A percentile compares a stretch with the other conserved stretches of the same genome.
phyloP scores from a whole-genome alignment of 495 filamentous ascomycete genomes.

The Daldinia loculata region DNA sequence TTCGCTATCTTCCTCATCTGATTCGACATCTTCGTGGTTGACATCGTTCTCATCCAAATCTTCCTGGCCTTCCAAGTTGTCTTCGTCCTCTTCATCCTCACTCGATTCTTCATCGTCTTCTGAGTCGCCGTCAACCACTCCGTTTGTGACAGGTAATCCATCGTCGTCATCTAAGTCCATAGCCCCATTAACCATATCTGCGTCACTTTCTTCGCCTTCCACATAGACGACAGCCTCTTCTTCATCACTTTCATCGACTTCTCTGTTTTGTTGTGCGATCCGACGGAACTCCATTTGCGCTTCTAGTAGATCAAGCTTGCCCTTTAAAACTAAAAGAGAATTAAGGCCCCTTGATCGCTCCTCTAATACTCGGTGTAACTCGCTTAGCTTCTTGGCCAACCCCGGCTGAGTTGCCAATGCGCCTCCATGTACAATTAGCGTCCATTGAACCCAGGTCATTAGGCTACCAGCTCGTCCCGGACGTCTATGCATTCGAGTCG shows the following conservation, averaged over 20 bases:
- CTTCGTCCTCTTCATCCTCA: constrained; percentile 51
- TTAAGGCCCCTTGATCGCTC: constrained; percentile 85
- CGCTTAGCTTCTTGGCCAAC: constrained; percentile 75
- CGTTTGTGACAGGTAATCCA: constrained; percentile 48
- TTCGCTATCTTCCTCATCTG: constrained; percentile 56
- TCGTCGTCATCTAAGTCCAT: constrained; percentile 48
- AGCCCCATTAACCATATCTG: constrained; percentile 54
- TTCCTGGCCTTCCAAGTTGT: constrained; percentile 50
- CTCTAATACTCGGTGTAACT: constrained; percentile 83
- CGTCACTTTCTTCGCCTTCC: constrained; percentile 73
- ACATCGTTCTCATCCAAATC: constrained; percentile 57
- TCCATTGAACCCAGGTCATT: constrained; percentile 98
- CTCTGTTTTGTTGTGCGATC: constrained; percentile 56
- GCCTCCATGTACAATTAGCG: constrained; percentile 91
- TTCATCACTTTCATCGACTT: constrained; percentile 64
- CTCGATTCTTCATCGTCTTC: constrained; percentile 56
- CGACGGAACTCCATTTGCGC: constrained; percentile 84
- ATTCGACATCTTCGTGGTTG: constrained; percentile 54
- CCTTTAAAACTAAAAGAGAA: constrained; percentile 85
- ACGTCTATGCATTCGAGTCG: constrained; percentile 84
- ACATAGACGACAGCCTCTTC: constrained; percentile 87
- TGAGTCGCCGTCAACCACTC: constrained; percentile 50
- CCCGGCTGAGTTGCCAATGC: constrained; percentile 84
- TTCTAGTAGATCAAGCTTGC: constrained; percentile 89
- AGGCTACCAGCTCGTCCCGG: constrained; percentile 89